Evolutionary conservation across 73 alveolate genomes (phyloP).

Genomic region (Tetrahymena borealis): DNA sequence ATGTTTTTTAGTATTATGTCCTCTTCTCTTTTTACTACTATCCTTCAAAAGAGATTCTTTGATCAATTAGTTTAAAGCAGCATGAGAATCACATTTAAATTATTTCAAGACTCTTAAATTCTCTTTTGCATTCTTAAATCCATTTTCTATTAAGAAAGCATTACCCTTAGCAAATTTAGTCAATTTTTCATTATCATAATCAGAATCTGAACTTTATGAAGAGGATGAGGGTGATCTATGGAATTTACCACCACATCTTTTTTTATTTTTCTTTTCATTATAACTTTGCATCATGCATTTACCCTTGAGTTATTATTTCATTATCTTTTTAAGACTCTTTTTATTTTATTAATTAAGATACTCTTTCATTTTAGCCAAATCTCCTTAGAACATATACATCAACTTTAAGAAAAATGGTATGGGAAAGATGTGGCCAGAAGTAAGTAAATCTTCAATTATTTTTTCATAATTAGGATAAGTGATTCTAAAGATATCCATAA

Average conservation of each 20-base stretch:
- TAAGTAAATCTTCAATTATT: background rate
- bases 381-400: background rate
- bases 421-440: background rate
- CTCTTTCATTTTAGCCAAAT: background rate
- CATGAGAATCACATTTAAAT: background rate
- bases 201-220: background rate
- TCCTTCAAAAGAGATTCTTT: background rate
- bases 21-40: background rate
- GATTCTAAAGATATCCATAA: background rate
- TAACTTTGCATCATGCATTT: background rate
- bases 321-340: background rate
- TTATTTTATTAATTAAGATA: background rate
- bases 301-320: background rate
- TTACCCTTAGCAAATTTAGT: background rate
- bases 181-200: background rate
- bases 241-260: background rate
- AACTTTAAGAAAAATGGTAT: background rate
- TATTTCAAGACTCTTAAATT: background rate
- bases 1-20: background rate
- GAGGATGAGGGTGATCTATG: background rate
- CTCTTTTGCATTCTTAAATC: background rate
- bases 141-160: background rate
- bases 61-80: background rate
- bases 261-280: background rate
- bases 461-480: background rate